Base-by-base conservation (phyloP, 2,329 filamentous ascomycete genomes). In the Coleophoma eucalyptorum region DNA sequence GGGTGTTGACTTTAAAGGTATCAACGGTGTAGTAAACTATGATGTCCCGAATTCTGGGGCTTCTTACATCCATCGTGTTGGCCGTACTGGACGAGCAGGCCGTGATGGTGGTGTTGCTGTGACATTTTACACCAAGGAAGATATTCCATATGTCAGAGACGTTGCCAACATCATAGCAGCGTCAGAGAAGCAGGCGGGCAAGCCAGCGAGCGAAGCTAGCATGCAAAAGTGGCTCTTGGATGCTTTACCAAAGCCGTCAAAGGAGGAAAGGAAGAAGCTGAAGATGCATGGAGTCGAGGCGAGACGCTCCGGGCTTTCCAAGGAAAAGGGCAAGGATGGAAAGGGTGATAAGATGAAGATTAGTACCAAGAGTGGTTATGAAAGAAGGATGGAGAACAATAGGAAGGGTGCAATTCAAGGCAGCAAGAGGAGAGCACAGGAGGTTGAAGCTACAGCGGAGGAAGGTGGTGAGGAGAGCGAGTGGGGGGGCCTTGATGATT, bases 21-120 rank as follows among this genome's bases (percentile, higher is more conserved):
- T 99, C 56, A 97, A 97, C 63, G 91, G 92, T 43, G 92, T 99
- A 0, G 89, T 99, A 47, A 99, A 97, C 71, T 99, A 97, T 71
- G 94, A 99, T 67, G 90, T 97, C 8, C 94, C 94, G 0, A 90
- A 86, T n/a, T 92, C 89, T 0, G 87, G 88, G 5, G 93, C 92
- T 0, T 84, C 84, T 1, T 99, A 99, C 65, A 88, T 99, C 6
- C 94, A 99, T 70, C 89, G 94, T 11, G 91, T 94, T 0, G 94
- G 94, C 0, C 82, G 94, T 43, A 97, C 94, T 0, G 94, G 93
- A 0, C 81, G 94, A 19, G 94, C 92, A 0, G 94, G 94, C 0
- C 81, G 92, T 20, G 83, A 89, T 62, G 92, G 92, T 18, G 94
- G 94, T 44, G 81, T 96, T 3, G 92, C 91, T 0, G 87, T 99